Evolutionary conservation across 2,329 filamentous ascomycete genomes (phyloP).

Genomic region (Pezicula radicicola): DNA sequence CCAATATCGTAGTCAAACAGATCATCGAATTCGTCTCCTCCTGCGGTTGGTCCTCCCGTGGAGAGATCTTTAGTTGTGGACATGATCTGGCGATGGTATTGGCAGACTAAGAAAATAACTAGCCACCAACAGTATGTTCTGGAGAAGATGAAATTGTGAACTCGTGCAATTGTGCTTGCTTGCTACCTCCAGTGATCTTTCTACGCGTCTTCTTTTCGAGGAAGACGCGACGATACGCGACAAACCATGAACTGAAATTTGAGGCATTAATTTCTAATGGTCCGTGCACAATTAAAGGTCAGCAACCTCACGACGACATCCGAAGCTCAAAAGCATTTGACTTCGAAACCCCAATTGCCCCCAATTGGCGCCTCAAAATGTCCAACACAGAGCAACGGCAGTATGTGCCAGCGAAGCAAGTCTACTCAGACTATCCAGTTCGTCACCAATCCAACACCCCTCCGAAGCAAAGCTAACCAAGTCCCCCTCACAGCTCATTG

Average conservation of each 20-base stretch:
- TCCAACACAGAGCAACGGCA: constrained; percentile 34
- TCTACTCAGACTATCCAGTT: constrained; percentile 85
- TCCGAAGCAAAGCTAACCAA: constrained; percentile 24
- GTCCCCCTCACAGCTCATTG: constrained; percentile 73
- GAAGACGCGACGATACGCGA: constrained; percentile 9
- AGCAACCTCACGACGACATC: constrained; percentile 7
- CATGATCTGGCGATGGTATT: constrained; percentile 5
- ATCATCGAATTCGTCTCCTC: constrained; percentile 54
- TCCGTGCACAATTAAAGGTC: constrained; percentile 1
- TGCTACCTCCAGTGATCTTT: too few species aligned
- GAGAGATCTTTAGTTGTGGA: constrained; percentile 15
- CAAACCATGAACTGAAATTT: neutral
- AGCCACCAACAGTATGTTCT: neutral
- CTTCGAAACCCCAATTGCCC: constrained; percentile 22
- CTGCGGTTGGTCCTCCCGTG: constrained; percentile 21
- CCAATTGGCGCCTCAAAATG: constrained; percentile 27
- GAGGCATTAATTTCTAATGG: neutral
- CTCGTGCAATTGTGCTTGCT: too few species aligned
- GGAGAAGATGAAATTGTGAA: neutral
- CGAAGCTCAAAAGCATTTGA: constrained; percentile 7
- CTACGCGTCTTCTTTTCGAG: constrained; percentile 8
- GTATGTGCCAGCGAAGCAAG: constrained; percentile 72
- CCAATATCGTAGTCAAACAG: constrained; percentile 76
- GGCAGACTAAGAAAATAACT: neutral
- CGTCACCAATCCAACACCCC: constrained; percentile 33